Base-by-base conservation (phyloP, 148 eudicot species). In the Pharnaceum exiguum region DNA sequence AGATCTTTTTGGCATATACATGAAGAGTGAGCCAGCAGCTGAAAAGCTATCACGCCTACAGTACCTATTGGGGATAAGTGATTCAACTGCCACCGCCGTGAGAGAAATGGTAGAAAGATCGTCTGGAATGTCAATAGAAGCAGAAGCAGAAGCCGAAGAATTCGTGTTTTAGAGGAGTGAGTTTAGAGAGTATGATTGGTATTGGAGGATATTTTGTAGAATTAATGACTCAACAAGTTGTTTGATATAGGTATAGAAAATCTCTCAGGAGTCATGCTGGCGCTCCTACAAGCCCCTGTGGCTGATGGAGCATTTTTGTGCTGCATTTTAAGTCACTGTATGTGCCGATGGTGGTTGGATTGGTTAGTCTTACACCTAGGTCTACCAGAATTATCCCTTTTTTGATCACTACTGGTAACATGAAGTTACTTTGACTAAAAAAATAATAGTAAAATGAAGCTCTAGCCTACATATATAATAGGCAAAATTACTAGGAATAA, bases 21-120 rank as follows among this genome's bases (percentile, higher is more conserved):
- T 69, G 39, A 86, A 71, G 61, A 85, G 77, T 29, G 74, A 83
- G 17, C 66, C 89, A 6, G 69, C 74, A 7, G 68, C 91, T 9
- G 96, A 93, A 48, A 88, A 83, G 33, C 12, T 80, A 16, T 59
- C 76, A 5, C 83, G 96, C 17, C 62, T 91, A 38, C 85, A 87
- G 77, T 82, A 81, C 65, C 72, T 91, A 65, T 74, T 91, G 47
- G 79, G 82, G 63, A 73, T 93, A 60, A 73, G 79, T 31, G 95
- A 89, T 67, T 65, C 91, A 12, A 67, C 80, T 7, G 85, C 80
- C 27, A 89, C 82, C 53, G 72, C 84, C 46, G 51, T 89, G 59
- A 69, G 40, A 66, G 68, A 53, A 39, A 71, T 47, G 79, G 78
- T 50, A 54, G 86, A 79, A 69, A 17, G 57, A 57, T 54, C 46